Percentiles rank a stretch among this genome's conserved stretches.
Conservation (phyloP, 108 stramenopile genomes). For the Bacterosira constricta region DNA sequence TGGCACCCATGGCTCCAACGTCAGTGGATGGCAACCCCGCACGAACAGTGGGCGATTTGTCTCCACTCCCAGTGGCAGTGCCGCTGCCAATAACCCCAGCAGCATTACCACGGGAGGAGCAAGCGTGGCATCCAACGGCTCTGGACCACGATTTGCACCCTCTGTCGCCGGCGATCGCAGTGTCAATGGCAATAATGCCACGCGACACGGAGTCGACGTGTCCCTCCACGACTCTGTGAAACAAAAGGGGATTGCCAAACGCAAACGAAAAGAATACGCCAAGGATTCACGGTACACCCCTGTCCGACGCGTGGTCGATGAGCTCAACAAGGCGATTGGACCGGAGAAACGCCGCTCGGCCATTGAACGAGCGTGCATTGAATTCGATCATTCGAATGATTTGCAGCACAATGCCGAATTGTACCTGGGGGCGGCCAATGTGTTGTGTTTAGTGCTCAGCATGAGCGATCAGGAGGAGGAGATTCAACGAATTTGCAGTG, state of each 20-base stretch:
- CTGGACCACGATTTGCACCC: too few species aligned
- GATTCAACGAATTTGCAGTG: slow-evolving; percentile 69
- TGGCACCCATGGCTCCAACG: too few species aligned
- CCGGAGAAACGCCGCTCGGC: slow-evolving; percentile 59
- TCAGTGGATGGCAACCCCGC: too few species aligned
- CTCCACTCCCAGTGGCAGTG: too few species aligned
- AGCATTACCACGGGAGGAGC: too few species aligned
- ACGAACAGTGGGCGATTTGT: too few species aligned
- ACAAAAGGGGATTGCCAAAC: slow-evolving; percentile 25
- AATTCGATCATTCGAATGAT: slow-evolving; percentile 74
- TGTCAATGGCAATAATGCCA: not conserved
- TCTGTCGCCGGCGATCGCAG: too few species aligned
- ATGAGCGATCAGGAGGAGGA: slow-evolving; percentile 72
- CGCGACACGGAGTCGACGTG: not conserved
- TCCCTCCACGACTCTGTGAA: not conserved
- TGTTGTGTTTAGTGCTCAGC: slow-evolving; percentile 60
- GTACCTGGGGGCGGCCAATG: slow-evolving; percentile 66
- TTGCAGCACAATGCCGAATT: slow-evolving; percentile 69
- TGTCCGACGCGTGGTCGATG: slow-evolving; percentile 25
- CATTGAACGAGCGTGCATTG: slow-evolving; percentile 60
- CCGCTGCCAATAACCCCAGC: too few species aligned
- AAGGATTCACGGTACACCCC: slow-evolving; percentile 19
- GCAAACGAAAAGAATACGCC: slow-evolving; percentile 35
- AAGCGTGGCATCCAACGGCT: too few species aligned
- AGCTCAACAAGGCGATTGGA: slow-evolving; percentile 38